Percentiles rank a stretch among this genome's conserved stretches.
Evolutionary conservation across 306 rosid genomes (phyloP).

Genomic region (Erythrophleum fordii): DNA sequence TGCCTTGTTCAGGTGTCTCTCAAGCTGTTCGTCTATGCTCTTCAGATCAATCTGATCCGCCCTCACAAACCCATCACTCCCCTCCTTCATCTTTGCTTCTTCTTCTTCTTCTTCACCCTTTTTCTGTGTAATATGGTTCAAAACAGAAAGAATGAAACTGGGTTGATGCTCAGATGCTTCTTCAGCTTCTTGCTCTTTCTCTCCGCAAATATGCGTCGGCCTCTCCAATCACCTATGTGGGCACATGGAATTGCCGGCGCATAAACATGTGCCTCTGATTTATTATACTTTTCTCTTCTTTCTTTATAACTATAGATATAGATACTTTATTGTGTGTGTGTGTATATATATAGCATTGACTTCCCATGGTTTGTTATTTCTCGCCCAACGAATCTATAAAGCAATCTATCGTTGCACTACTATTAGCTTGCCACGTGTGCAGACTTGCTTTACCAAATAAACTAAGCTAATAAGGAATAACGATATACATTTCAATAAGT

Average conservation of each 20-base stretch:
- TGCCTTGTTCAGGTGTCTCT: slow-evolving; percentile 80
- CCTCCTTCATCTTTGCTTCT: slow-evolving; percentile 66
- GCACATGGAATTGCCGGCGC: slow-evolving; percentile 95
- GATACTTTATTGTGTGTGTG: too few relatives aligned
- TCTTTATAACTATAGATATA: background rate
- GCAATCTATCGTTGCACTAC: background rate
- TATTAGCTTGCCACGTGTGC: background rate
- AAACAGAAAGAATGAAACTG: background rate
- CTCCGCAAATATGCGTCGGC: background rate
- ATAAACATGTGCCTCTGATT: slow-evolving; percentile 63
- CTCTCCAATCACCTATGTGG: slow-evolving; percentile 66
- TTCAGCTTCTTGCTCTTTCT: slow-evolving; percentile 31
- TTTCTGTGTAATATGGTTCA: background rate
- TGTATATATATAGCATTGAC: background rate
- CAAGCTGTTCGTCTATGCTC: slow-evolving; percentile 95
- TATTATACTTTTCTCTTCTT: background rate
- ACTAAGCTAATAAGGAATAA: background rate
- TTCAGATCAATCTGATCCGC: slow-evolving; percentile 99
- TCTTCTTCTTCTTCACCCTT: background rate
- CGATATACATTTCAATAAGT: background rate
- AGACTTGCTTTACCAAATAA: too few relatives aligned
- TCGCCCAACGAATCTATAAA: background rate
- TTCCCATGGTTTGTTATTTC: too few relatives aligned
- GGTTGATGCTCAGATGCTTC: slow-evolving; percentile 7
- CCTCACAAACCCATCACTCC: slow-evolving; percentile 85